These are phyloP conservation scores for Cystobasidiaceae sp. DNA, from an alignment of 1,284 basidiomycete genomes.

Conservation along the genomic window DNA sequence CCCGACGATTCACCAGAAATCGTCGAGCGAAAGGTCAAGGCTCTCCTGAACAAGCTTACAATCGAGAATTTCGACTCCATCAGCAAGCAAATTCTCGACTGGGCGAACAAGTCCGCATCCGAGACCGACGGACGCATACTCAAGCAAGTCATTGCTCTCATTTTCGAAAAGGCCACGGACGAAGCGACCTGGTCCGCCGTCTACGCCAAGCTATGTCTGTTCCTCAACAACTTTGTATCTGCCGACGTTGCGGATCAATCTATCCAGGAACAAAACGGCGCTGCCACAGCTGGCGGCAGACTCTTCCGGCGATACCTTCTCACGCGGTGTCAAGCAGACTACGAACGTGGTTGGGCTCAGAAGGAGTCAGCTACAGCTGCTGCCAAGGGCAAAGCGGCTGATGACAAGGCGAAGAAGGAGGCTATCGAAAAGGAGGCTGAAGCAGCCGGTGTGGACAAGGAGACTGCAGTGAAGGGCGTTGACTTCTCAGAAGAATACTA, in stretches of 20 bases:
- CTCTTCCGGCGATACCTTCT: conserved; percentile 84
- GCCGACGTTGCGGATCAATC: conserved; percentile 79
- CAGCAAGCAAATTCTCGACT: conserved; percentile 82
- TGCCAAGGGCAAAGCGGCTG: conserved; percentile 54
- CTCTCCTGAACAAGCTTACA: conserved; percentile 90
- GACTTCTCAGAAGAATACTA: conserved; percentile 91
- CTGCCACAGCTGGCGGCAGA: conserved; percentile 71
- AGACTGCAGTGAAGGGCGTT: conserved; percentile 46
- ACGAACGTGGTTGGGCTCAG: conserved; percentile 71
- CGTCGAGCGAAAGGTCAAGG: conserved; percentile 91
- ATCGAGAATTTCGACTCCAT: conserved; percentile 96
- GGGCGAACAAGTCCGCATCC: conserved; percentile 88
- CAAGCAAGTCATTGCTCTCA: conserved; percentile 89
- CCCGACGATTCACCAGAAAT: conserved; percentile 67
- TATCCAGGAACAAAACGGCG: conserved; percentile 68
- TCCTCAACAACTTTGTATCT: conserved; percentile 87
- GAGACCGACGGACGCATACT: conserved; percentile 91
- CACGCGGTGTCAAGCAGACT: conserved; percentile 89
- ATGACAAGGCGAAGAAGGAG: conserved; percentile 55
- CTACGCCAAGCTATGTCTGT: conserved; percentile 89
- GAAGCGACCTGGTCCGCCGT: conserved; percentile 94
- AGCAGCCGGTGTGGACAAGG: conserved; percentile 39
- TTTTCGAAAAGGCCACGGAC: conserved; percentile 95
- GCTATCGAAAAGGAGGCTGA: conserved; percentile 50
- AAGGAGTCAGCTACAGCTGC: conserved; percentile 54